phyloP scores from a whole-genome alignment of 352 stramenopile genomes.

The Globisporangium alternatum region DNA sequence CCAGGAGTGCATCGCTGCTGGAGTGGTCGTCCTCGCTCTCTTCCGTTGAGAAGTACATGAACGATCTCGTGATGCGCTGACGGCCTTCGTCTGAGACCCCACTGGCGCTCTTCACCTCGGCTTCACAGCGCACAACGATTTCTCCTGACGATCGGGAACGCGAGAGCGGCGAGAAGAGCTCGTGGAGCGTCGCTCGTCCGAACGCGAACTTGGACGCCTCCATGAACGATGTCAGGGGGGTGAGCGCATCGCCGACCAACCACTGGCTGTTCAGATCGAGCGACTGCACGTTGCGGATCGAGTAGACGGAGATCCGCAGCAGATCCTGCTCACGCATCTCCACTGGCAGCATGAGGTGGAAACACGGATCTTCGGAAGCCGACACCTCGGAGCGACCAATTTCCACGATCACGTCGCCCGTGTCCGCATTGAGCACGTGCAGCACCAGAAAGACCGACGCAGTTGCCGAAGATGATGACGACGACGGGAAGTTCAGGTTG shows the following conservation, averaged over 20 bases:
- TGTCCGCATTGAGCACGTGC: conserved; percentile 49
- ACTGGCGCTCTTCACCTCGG: conserved; percentile 44
- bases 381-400: conserved; percentile 77
- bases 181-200: conserved; percentile 45
- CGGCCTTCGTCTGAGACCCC: conserved; percentile 34
- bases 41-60: conserved; percentile 66
- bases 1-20: not conserved
- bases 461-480: conserved; percentile 28
- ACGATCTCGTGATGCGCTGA: conserved; percentile 72
- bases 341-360: conserved; percentile 74
- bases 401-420: conserved; percentile 37
- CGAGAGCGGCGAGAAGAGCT: conserved; percentile 62
- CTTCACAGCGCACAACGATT: conserved; percentile 79
- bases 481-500: conserved; percentile 68
- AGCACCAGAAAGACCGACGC: conserved; percentile 70
- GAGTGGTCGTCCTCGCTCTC: conserved; percentile 11
- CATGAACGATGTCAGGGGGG: conserved; percentile 56
- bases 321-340: conserved; percentile 49
- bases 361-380: conserved; percentile 65
- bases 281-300: conserved; percentile 50
- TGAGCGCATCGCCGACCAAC: conserved; percentile 61
- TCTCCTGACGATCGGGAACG: conserved; percentile 59
- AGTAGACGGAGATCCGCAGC: conserved; percentile 69
- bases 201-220: conserved; percentile 20
- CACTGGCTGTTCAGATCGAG: conserved; percentile 72